These are phyloP conservation scores for Marchantia polymorpha DNA, from an alignment of 225 moss, liverwort and hornwort genomes.

Conservation along the genomic window DNA sequence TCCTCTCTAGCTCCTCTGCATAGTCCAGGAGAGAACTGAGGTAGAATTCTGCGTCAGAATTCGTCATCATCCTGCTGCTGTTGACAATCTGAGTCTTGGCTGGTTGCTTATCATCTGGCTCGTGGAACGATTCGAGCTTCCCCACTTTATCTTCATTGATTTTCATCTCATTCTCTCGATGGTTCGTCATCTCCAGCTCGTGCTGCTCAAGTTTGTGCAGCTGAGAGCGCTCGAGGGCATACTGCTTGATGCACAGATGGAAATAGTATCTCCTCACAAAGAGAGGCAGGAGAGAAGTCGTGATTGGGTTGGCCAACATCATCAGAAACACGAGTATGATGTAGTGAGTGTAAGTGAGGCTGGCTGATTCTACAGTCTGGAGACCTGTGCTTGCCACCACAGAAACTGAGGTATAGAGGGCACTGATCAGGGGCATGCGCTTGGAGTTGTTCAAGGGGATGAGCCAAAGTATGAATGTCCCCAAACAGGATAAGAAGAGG, in stretches of 20 bases:
- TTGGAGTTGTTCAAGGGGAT: slow-evolving; percentile 21
- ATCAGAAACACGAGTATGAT: slow-evolving; percentile 47
- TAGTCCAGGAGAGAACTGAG: not conserved
- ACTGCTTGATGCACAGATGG: slow-evolving; percentile 33
- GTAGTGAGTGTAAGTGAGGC: slow-evolving; percentile 26
- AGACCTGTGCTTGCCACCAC: slow-evolving; percentile 30
- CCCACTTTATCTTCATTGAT: not conserved
- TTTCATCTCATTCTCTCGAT: not conserved
- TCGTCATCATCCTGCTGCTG: not conserved
- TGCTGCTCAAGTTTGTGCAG: not conserved
- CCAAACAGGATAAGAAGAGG: slow-evolving; percentile 16
- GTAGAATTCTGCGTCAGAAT: not conserved
- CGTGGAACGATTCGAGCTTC: not conserved
- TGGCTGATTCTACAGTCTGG: slow-evolving; percentile 22
- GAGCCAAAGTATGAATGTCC: slow-evolving; percentile 23
- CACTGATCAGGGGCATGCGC: slow-evolving; percentile 27
- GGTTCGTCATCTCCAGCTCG: not conserved
- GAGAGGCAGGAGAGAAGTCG: slow-evolving; percentile 58
- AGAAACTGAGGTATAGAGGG: slow-evolving; percentile 36
- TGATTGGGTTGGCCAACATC: slow-evolving; percentile 53
- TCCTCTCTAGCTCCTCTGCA: not conserved
- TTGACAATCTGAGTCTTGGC: not conserved
- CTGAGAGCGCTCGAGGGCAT: not conserved
- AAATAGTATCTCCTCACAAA: slow-evolving; percentile 44
- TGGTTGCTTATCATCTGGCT: not conserved